Percentiles rank a stretch among this genome's conserved stretches.
Conservation (phyloP, 768 basidiomycete genomes). For the Candolleomyces efflorescens region DNA sequence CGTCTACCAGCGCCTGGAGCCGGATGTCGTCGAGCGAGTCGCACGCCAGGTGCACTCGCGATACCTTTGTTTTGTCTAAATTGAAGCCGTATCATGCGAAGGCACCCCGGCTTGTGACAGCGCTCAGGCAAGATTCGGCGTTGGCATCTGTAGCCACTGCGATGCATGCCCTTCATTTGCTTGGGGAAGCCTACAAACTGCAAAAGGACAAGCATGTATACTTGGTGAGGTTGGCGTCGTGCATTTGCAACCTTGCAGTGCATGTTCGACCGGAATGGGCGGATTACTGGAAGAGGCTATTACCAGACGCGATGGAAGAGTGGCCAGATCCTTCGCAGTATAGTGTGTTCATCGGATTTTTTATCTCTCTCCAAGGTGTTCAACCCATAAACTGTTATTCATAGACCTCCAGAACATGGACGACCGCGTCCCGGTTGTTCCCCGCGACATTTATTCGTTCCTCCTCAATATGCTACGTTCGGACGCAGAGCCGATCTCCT, state of each 20-base stretch:
- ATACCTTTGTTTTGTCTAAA: neutral
- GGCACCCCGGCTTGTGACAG: neutral
- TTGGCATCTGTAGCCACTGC: neutral
- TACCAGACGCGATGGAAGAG: conserved; percentile 52
- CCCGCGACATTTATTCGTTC: neutral
- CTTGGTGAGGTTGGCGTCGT: conserved; percentile 52
- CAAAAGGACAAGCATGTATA: conserved; percentile 51
- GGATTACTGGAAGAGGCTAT: conserved; percentile 87
- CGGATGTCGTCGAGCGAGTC: conserved; percentile 24
- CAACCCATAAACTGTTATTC: conserved; percentile 29
- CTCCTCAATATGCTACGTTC: neutral
- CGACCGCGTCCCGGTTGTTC: neutral
- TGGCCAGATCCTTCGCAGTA: conserved; percentile 43
- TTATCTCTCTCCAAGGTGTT: conserved; percentile 27
- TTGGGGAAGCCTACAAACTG: conserved; percentile 69
- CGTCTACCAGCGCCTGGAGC: conserved; percentile 38
- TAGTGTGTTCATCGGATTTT: neutral
- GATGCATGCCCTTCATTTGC: conserved; percentile 71
- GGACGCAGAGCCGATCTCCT: too few species aligned
- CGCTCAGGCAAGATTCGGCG: neutral
- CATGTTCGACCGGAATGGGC: conserved; percentile 80
- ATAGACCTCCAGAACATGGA: conserved; percentile 32
- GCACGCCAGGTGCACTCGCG: neutral
- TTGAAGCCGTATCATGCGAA: neutral
- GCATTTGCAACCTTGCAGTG: conserved; percentile 60